Conservation (phyloP, 805 yeast genomes). For the Candida odintsovae region DNA sequence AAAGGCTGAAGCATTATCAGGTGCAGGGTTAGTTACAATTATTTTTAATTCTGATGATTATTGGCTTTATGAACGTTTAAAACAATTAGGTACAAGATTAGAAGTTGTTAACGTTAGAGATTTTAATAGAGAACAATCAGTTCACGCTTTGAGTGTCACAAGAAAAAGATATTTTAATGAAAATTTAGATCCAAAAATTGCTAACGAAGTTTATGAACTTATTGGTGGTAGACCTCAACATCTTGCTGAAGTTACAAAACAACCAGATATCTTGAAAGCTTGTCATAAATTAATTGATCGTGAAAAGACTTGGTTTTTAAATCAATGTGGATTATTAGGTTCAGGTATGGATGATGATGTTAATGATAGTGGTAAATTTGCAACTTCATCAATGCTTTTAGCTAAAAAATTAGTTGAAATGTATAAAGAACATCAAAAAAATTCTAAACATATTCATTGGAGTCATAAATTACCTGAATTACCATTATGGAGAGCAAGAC, state of each 20-base stretch:
- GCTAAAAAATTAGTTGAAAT: slow-evolving; percentile 67
- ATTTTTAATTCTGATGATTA: slow-evolving; percentile 79
- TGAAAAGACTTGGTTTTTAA: slow-evolving; percentile 81
- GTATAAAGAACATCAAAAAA: slow-evolving; percentile 34
- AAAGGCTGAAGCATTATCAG: slow-evolving; percentile 73
- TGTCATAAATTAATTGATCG: slow-evolving; percentile 68
- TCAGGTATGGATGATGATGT: slow-evolving; percentile 84
- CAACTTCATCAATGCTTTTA: slow-evolving; percentile 66
- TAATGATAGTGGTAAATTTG: slow-evolving; percentile 75
- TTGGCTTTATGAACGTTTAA: slow-evolving; percentile 78
- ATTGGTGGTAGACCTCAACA: slow-evolving; percentile 87
- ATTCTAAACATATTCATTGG: slow-evolving; percentile 19
- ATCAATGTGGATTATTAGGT: slow-evolving; percentile 76
- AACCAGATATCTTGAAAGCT: slow-evolving; percentile 48
- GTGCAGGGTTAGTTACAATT: slow-evolving; percentile 46
- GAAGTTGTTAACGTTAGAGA: slow-evolving; percentile 69
- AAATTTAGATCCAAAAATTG: slow-evolving; percentile 31
- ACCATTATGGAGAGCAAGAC: slow-evolving; percentile 80
- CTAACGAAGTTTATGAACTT: slow-evolving; percentile 55
- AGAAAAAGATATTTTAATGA: slow-evolving; percentile 40
- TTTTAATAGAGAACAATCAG: slow-evolving; percentile 48
- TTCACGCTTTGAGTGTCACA: slow-evolving; percentile 46
- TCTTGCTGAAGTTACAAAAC: slow-evolving; percentile 61
- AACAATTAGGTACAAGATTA: slow-evolving; percentile 63
- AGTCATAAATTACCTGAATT: slow-evolving; percentile 58